Conservation (phyloP, 176 grass and related monocot genomes). For the Eleusine coracana region DNA sequence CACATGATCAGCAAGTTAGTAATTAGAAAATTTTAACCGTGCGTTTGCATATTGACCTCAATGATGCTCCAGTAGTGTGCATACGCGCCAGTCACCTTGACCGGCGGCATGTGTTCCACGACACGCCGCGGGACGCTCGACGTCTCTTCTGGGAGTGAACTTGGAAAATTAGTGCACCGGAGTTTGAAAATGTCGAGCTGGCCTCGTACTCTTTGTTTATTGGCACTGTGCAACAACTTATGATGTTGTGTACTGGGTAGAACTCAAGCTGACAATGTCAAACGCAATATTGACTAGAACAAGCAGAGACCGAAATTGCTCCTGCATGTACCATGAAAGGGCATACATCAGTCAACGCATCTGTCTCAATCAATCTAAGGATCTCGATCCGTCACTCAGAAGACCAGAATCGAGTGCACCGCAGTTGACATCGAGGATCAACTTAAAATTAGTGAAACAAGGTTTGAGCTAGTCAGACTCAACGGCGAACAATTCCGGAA, state of each 20-base stretch:
- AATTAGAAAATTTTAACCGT: not conserved
- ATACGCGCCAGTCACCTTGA: slow-evolving; percentile 27
- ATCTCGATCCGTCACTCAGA: slow-evolving; percentile 29
- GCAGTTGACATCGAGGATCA: slow-evolving; percentile 43
- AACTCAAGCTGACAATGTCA: slow-evolving; percentile 5
- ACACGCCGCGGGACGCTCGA: not conserved
- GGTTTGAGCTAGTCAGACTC: slow-evolving; percentile 42
- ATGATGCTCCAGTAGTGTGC: not conserved
- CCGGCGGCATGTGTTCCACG: not conserved
- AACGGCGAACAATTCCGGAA: not conserved
- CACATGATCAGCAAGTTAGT: slow-evolving; percentile 18
- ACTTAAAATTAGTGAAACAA: slow-evolving; percentile 5
- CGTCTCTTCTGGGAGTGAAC: slow-evolving; percentile 43
- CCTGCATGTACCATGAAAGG: slow-evolving; percentile 12
- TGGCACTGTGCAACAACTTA: not conserved
- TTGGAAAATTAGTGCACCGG: slow-evolving; percentile 8
- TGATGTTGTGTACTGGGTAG: not conserved
- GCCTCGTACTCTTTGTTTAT: not conserved
- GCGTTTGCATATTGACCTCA: slow-evolving; percentile 11
- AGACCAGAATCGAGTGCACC: slow-evolving; percentile 4
- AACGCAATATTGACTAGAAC: slow-evolving; percentile 16
- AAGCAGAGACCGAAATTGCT: slow-evolving; percentile 38
- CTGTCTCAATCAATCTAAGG: not conserved
- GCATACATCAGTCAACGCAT: slow-evolving; percentile 1
- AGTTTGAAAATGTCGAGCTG: slow-evolving; percentile 5